Percentiles rank a stretch among this genome's conserved stretches.
Conservation (phyloP, 495 filamentous ascomycete genomes). For the Penicillium roqueforti region DNA sequence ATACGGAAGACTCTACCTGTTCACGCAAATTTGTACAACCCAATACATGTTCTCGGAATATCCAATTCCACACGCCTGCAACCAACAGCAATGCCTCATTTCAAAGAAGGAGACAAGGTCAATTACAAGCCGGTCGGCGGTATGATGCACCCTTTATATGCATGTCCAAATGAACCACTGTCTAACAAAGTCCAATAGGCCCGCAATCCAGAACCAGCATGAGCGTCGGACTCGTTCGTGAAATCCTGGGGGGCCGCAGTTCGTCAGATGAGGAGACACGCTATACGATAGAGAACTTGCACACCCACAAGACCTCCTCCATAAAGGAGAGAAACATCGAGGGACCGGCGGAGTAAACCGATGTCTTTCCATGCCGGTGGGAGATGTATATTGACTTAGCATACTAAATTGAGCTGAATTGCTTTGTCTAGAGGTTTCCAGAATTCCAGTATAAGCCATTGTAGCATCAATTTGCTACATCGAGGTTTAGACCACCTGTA, state of each 20-base stretch:
- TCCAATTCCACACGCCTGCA: background rate
- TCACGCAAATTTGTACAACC: background rate
- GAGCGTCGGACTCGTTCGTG: constrained; percentile 25
- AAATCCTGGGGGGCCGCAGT: constrained; percentile 24
- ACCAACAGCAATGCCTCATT: constrained; percentile 23
- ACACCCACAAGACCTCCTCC: constrained; percentile 31
- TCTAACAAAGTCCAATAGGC: constrained; percentile 14
- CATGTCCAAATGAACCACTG: background rate
- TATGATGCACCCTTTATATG: constrained; percentile 10
- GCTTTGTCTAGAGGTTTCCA: background rate
- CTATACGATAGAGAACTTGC: constrained; percentile 35
- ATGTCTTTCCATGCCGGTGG: background rate
- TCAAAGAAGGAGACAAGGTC: constrained; percentile 25
- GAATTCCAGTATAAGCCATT: background rate
- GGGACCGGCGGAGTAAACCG: constrained; percentile 26
- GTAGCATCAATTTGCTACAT: background rate
- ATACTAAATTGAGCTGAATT: background rate
- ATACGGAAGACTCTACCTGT: background rate
- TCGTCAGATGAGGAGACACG: constrained; percentile 25
- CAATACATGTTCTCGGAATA: background rate
- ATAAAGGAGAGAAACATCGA: constrained; percentile 37
- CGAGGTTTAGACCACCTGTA: too few species aligned
- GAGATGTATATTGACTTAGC: background rate
- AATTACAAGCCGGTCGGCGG: constrained; percentile 37
- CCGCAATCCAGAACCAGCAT: constrained; percentile 28